These are phyloP conservation scores for Laetiporus sulphureus DNA, from an alignment of 1,284 basidiomycete genomes.

Conservation along the genomic window DNA sequence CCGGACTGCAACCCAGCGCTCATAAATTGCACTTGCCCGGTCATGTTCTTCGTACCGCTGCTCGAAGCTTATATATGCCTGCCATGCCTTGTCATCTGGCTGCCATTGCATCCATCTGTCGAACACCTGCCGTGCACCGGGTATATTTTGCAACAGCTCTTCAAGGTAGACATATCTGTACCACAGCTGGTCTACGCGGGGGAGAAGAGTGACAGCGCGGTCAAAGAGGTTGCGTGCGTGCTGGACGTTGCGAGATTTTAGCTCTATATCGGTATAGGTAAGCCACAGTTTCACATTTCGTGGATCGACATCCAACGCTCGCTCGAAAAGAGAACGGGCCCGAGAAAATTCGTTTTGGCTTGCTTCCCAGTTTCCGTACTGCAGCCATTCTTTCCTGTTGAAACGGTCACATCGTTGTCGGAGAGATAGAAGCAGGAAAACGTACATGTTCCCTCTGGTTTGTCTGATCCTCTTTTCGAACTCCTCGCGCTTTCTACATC, in stretches of 20 bases:
- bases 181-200: too few relatives aligned
- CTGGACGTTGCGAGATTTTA: too few relatives aligned
- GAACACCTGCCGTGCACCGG: slow-evolving; percentile 94
- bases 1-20: slow-evolving; percentile 89
- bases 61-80: slow-evolving; percentile 96
- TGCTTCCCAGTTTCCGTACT: slow-evolving; percentile 84
- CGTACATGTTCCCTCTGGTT: slow-evolving; percentile 80
- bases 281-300: too few relatives aligned
- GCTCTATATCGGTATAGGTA: too few relatives aligned
- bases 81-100: slow-evolving; percentile 99
- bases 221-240: too few relatives aligned
- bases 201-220: too few relatives aligned
- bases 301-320: too few relatives aligned
- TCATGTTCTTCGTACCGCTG: slow-evolving; percentile 90
- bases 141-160: slow-evolving; percentile 92
- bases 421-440: slow-evolving; percentile 7
- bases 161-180: too few relatives aligned
- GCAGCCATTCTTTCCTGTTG: slow-evolving; percentile 70
- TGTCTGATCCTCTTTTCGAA: slow-evolving; percentile 94
- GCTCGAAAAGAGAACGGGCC: too few relatives aligned
- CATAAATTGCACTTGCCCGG: slow-evolving; percentile 88
- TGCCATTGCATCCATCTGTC: slow-evolving; percentile 99
- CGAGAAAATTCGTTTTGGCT: too few relatives aligned
- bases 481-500: slow-evolving; percentile 91
- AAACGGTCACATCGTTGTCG: slow-evolving; percentile 6